Evolutionary conservation across 2,329 filamentous ascomycete species (phyloP), one percentile per base, ranked within the genome.

Genomic region (Fusarium metavorans): DNA sequence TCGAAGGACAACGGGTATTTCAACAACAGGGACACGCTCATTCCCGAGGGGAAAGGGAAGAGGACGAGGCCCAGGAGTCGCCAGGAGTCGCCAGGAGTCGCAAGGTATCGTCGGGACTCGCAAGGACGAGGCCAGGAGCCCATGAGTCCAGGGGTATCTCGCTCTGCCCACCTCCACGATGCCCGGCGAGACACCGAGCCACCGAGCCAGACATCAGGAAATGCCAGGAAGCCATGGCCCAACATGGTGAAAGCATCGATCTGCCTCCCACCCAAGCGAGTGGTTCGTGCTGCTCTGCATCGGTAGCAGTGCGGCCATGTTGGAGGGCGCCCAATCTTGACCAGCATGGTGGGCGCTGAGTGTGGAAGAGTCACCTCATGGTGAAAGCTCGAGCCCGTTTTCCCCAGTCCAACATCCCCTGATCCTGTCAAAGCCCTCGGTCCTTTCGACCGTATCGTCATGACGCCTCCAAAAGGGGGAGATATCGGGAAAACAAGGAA

Each of bases 351-450:
- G 58, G 69, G 43, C 39, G 56, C 23, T 58, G 56, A 50, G 66
- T 30, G 23, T 39, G 52, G 61, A 70, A 64, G 66, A 62, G 61
- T 68, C 72, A 74, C 66, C 65, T 73, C 67, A 73, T 68, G 59
- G 35, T 67, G 63, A 68, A 56, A 71, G 60, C 67, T 66, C 59
- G 68, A 66, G 66, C 63, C 72, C 25, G 34, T 62, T 63, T 67
- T 67, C 63, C 65, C 70, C 60, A 60, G 60, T 59, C 39, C 52
- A 61, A 57, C 43, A 61, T 74, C 54, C 67, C 72, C 65, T 74
- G 67, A 65, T 66, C 52, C 64, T 35, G 54, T 70, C 43, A 27
- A 58, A 37, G 34, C 27, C 45, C 60, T 72, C 43, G 64, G 64
- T 43, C 61, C 64, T 73, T 64, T 68, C 64, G 64, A 64, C 67